Evolutionary conservation across 352 stramenopile genomes (phyloP).

Genomic region (Phytophthora europaea): DNA sequence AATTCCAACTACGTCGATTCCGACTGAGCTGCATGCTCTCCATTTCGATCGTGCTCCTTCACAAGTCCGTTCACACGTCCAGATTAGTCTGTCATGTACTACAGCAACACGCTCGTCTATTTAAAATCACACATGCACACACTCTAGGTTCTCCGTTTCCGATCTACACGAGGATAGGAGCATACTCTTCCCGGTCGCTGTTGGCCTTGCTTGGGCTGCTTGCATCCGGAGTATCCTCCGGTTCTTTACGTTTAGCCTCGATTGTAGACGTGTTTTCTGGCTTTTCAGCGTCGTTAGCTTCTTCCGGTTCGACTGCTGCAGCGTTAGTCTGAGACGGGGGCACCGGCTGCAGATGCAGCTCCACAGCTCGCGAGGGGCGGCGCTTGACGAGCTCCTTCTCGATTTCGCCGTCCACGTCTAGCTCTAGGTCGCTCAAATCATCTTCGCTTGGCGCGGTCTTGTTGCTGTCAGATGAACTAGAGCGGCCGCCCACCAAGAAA

Average conservation of each 20-base stretch:
- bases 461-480: conserved; percentile 41
- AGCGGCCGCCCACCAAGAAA: conserved; percentile 37
- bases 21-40: conserved; percentile 20
- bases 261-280: conserved; percentile 6
- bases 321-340: conserved; percentile 17
- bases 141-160: conserved; percentile 6
- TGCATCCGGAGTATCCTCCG: conserved; percentile 23
- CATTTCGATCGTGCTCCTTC: conserved; percentile 2
- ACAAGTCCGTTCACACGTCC: conserved; percentile 14
- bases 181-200: conserved; percentile 15
- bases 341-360: conserved; percentile 25
- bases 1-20: conserved; percentile 74
- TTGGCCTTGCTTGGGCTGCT: conserved; percentile 18
- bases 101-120: conserved; percentile 45
- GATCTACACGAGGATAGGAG: conserved; percentile 28
- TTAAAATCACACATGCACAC: conserved; percentile 48
- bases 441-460: conserved; percentile 40
- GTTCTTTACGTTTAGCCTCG: conserved; percentile 20
- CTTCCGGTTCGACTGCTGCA: conserved; percentile 1
- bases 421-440: conserved; percentile 63
- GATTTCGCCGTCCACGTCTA: conserved; percentile 81
- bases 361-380: conserved; percentile 57
- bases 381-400: conserved; percentile 70
- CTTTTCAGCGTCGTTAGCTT: conserved; percentile 23
- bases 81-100: conserved; percentile 38